A percentile compares a stretch with the other conserved stretches of the same genome.
phyloP scores from a whole-genome alignment of 164 flowering plant species.

The Hamamelis virginiana region DNA sequence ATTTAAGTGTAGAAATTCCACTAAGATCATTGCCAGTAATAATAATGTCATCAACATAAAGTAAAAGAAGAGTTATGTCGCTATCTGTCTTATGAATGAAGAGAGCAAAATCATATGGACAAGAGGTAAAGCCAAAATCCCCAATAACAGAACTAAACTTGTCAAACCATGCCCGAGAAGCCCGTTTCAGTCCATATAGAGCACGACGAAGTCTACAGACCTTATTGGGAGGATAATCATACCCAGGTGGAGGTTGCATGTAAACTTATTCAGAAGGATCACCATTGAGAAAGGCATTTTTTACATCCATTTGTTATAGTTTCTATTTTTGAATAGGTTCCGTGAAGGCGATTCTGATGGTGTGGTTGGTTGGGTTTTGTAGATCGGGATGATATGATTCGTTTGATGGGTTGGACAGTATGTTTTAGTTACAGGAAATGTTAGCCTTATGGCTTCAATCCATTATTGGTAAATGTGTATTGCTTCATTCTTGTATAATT shows the following conservation, averaged over 20 bases:
- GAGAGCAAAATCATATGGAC: slow-evolving; percentile 1
- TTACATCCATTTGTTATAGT: background rate
- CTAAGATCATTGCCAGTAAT: slow-evolving; percentile 9
- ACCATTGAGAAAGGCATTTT: background rate
- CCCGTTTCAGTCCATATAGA: slow-evolving; percentile 8
- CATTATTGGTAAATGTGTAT: too few species aligned
- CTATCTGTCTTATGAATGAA: background rate
- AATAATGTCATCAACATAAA: slow-evolving; percentile 20
- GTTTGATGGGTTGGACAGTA: too few species aligned
- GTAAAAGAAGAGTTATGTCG: background rate
- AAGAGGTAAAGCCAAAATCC: background rate
- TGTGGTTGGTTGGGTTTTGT: too few species aligned
- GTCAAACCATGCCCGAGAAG: slow-evolving; percentile 2
- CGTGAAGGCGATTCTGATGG: too few species aligned
- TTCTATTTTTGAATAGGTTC: too few species aligned
- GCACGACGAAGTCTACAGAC: slow-evolving; percentile 2
- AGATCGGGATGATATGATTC: too few species aligned
- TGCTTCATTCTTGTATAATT: too few species aligned
- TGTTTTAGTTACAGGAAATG: too few species aligned
- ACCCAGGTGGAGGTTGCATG: background rate
- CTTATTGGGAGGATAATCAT: background rate
- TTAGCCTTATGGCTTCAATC: too few species aligned
- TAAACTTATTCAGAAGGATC: background rate
- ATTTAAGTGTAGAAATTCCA: background rate
- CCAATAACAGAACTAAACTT: slow-evolving; percentile 14